Base-by-base conservation (phyloP, 2,329 filamentous ascomycete species). In the Paracoccidioides brasiliensis region DNA sequence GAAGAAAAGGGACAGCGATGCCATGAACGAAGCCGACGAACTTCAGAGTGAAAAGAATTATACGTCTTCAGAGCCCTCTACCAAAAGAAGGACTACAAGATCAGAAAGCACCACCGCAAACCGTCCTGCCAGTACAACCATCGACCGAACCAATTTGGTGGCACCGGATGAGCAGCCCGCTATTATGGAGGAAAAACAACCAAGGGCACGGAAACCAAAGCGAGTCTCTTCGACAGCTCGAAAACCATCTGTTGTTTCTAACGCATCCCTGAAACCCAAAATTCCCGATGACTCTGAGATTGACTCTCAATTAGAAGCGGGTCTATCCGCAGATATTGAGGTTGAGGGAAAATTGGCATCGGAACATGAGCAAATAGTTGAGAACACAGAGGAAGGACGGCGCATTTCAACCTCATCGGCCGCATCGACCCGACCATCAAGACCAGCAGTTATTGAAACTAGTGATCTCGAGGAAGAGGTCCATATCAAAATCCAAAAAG, bases 1-100 rank as follows among this genome's bases (percentile, higher is more conserved):
- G 35, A 82, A 77, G 65, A 89, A 88, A 67, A 76, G 85, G 58
- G 68, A 72, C 3, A 88, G 83, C 59, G 80, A 81, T 37, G 78
- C 79, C 8, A 70, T 83, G 48, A 63, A 63, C 37, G 65, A 61
- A 28, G 64, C 68, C 37, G 62, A 66, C 5, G 52, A 57, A 14
- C 53, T 59, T 32, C 42, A 61, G 32, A 56, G 56, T 52, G 54
- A 57, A 15, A 44, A 22, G 15, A 60, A 64, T 40, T 55, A 38
- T 5, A 41, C 55, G 33, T 61, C 66, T 55, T 56, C 63, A 22
- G 68, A 71, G 46, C 72, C 70, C 6, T 77, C 80, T 1, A 64
- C 76, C 0, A 87, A 86, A 67, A 84, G 81, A 67, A 77, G 80
- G 46, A 76, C 77, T 1, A 78, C 76, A 0, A 75, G 75, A 46